Conservation (phyloP, 2,329 filamentous ascomycete species). For the Cladosporium velox region DNA sequence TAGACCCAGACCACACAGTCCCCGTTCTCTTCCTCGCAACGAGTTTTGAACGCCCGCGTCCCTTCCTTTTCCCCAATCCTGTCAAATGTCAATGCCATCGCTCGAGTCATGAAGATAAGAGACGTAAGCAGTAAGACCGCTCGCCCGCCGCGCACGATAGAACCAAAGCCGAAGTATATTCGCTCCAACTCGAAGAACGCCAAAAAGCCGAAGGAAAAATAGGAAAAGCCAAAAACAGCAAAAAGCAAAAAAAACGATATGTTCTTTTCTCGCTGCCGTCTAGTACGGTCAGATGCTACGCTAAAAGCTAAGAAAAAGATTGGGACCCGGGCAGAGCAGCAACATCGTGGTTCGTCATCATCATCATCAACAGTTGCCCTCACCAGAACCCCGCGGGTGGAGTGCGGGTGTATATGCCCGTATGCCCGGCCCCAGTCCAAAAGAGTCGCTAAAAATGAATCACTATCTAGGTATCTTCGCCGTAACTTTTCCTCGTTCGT, state of each 20-base stretch:
- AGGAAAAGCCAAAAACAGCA: background rate
- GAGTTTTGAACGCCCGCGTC: background rate
- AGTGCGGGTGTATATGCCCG: no score
- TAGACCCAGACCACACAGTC: background rate
- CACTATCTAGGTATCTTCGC: slow-evolving; percentile 21
- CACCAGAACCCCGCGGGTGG: background rate
- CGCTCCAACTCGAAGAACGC: background rate
- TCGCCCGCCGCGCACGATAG: background rate
- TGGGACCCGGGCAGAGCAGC: background rate
- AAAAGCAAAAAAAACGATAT: background rate
- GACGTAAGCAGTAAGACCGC: background rate
- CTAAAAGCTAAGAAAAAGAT: slow-evolving; percentile 26
- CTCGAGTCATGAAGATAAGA: background rate
- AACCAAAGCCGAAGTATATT: no score
- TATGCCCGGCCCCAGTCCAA: background rate
- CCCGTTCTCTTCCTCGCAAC: background rate
- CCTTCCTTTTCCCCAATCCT: background rate
- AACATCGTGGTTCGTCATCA: background rate
- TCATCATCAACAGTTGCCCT: background rate
- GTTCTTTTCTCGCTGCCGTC: slow-evolving; percentile 33
- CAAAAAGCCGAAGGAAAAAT: background rate
- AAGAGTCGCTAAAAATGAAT: slow-evolving; percentile 19
- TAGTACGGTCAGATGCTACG: slow-evolving; percentile 42
- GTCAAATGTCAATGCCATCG: background rate
- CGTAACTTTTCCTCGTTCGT: slow-evolving; percentile 9